Base-by-base conservation (phyloP, 805 yeast genomes). In the Lipomyces spencermartinsiae region DNA sequence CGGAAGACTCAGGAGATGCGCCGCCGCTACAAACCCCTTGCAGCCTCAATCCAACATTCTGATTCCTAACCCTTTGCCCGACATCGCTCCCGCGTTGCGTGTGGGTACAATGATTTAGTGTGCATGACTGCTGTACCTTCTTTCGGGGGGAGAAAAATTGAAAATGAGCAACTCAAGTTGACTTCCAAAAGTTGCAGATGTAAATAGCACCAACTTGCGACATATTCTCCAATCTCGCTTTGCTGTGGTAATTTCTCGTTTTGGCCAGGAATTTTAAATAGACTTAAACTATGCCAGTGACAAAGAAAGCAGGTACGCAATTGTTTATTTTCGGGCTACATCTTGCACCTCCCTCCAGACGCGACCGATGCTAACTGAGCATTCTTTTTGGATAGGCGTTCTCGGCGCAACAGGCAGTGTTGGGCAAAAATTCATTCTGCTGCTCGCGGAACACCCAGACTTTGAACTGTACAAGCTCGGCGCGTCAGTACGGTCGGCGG, bases 321-420 rank as follows among this genome's bases (percentile, higher is more conserved):
- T 31, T 53, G 31, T 31, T 16, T 29, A 62, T 55, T 43, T 35
- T 10, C 29, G 19, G 25, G 12, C 25, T 33, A 12, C 29, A 16
- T 22, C 25, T 10, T 6, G 34, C 22, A 19, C 19, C 57, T n/a
- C n/a, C n/a, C n/a, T n/a, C n/a, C n/a, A n/a, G n/a, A n/a, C n/a
- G n/a, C 31, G 14, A 54, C 12, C 34, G 3, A n/a, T 33, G 10
- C 56, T 31, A 53, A 53, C 56, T 14, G 33, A 25, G 29, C 29
- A 25, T 25, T 10, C 56, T 10, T n/a, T 8, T 43, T 29, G 9
- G 39, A 19, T 35, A 73, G 99, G 99, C 83, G 98, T 95, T 74
- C 84, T 94, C 70, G 99, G 99, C 61, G 98, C 98, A 73, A 94
- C 99, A 12, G 99, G 99, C 63, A 89, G 97, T 56, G 99, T 95